Percentiles rank a stretch among this genome's conserved stretches.
These are phyloP conservation scores for Calonectria henricotiae DNA, from an alignment of 2,329 filamentous ascomycete genomes.

Conservation along the genomic window DNA sequence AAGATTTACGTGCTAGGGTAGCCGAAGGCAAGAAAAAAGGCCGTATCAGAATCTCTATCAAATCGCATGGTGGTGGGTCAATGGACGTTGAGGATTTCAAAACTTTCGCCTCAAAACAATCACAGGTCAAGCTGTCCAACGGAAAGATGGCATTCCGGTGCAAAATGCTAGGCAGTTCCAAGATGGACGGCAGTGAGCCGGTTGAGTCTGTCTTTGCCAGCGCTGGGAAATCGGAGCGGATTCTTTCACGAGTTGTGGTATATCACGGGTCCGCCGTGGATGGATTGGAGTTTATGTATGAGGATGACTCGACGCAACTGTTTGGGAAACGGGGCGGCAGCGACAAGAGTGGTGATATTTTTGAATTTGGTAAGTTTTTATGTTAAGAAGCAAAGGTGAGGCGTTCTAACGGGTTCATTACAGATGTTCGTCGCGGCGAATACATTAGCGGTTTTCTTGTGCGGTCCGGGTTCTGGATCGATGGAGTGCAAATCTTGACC, in stretches of 20 bases:
- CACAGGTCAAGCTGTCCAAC: constrained; percentile 81
- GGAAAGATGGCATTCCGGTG: constrained; percentile 82
- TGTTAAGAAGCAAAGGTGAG: not conserved
- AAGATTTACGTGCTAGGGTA: constrained; percentile 79
- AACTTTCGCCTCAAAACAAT: constrained; percentile 79
- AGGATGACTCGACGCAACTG: constrained; percentile 86
- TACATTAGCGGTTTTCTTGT: constrained; percentile 90
- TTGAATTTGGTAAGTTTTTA: constrained; percentile 79
- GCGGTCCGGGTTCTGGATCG: constrained; percentile 85
- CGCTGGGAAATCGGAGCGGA: constrained; percentile 77
- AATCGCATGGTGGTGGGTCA: constrained; percentile 82
- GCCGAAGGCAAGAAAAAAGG: constrained; percentile 82
- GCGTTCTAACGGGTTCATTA: constrained; percentile 41
- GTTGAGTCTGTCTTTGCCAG: constrained; percentile 84
- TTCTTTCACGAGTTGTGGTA: constrained; percentile 82
- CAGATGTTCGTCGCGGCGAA: constrained; percentile 89
- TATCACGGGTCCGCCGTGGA: constrained; percentile 86
- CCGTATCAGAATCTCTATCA: constrained; percentile 80
- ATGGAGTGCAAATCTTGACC: constrained; percentile 91
- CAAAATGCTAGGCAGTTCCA: constrained; percentile 80
- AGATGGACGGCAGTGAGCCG: constrained; percentile 79
- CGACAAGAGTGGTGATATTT: constrained; percentile 79
- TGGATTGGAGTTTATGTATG: constrained; percentile 93
- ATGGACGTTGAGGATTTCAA: constrained; percentile 85
- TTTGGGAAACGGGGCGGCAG: constrained; percentile 85